Percentiles rank a stretch among this genome's conserved stretches.
These are phyloP conservation scores for Vaccinium myrtillus DNA, from an alignment of 148 eudicot genomes.

Conservation along the genomic window DNA sequence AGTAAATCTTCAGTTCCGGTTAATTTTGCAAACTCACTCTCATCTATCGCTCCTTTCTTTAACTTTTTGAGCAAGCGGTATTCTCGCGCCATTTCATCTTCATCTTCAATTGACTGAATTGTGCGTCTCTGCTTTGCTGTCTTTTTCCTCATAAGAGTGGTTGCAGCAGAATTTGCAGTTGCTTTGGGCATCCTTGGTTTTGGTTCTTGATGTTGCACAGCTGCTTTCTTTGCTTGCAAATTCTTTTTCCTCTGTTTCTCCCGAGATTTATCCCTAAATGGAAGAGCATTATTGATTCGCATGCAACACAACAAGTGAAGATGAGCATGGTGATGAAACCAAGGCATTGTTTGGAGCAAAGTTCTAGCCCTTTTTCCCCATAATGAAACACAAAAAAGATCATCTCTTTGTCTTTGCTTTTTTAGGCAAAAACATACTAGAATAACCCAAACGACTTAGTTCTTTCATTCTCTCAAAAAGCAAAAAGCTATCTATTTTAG, in stretches of 20 bases:
- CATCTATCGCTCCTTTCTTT: conserved; percentile 72
- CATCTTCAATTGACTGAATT: conserved; percentile 69
- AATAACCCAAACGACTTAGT: no score
- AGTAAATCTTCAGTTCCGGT: conserved; percentile 81
- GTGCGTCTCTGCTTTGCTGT: conserved; percentile 90
- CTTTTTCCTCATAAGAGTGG: conserved; percentile 54
- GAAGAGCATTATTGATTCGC: neutral
- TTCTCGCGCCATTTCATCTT: conserved; percentile 66
- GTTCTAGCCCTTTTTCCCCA: no score
- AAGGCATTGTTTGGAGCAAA: no score
- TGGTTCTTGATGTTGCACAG: conserved; percentile 40
- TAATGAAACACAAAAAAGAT: no score
- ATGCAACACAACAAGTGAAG: neutral
- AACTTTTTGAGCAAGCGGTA: conserved; percentile 77
- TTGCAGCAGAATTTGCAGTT: conserved; percentile 25
- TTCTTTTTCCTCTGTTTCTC: conserved; percentile 93
- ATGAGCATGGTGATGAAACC: neutral
- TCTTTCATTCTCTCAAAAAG: no score
- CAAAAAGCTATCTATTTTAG: no score
- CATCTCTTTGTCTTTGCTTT: no score
- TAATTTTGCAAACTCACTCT: conserved; percentile 68
- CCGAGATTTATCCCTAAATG: conserved; percentile 82
- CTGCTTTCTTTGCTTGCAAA: conserved; percentile 60
- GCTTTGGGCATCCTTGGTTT: conserved; percentile 46
- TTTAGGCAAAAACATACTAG: no score